Conservation (phyloP, 2,329 filamentous ascomycete species). For the Aspergillus alliaceus region DNA sequence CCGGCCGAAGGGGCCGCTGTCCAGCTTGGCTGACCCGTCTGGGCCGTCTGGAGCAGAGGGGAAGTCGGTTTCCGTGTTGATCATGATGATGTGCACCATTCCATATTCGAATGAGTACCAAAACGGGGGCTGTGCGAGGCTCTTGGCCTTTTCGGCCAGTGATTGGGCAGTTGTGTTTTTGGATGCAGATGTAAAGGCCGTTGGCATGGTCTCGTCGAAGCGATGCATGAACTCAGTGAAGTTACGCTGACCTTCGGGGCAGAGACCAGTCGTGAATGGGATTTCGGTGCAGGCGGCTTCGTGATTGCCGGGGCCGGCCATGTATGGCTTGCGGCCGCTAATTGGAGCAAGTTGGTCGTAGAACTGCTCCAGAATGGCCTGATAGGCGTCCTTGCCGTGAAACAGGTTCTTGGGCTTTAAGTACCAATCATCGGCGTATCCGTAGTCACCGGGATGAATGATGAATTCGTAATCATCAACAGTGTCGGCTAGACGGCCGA, state of each 20-base stretch:
- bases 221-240: constrained; percentile 62
- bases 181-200: constrained; percentile 52
- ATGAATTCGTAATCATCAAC: constrained; percentile 57
- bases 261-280: constrained; percentile 23
- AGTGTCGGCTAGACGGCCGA: constrained; percentile 52
- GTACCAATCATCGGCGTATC: constrained; percentile 61
- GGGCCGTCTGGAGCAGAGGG: constrained; percentile 48
- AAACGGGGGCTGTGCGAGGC: constrained; percentile 54
- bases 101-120: constrained; percentile 64
- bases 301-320: constrained; percentile 60
- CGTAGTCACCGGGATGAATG: constrained; percentile 49
- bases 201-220: constrained; percentile 55
- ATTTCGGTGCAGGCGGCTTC: constrained; percentile 53
- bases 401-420: constrained; percentile 48
- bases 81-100: constrained; percentile 56
- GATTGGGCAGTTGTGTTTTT: constrained; percentile 41
- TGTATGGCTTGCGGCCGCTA: constrained; percentile 56
- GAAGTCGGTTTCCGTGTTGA: constrained; percentile 61
- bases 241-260: constrained; percentile 55
- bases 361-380: constrained; percentile 59
- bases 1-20: constrained; percentile 53
- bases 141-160: constrained; percentile 47
- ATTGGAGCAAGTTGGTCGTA: constrained; percentile 58
- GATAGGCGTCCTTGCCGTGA: constrained; percentile 53
- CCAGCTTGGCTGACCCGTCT: constrained; percentile 43